Evolutionary conservation across 75 land plant species (phyloP).

Genomic region (Chamaecyparis obtusa): DNA sequence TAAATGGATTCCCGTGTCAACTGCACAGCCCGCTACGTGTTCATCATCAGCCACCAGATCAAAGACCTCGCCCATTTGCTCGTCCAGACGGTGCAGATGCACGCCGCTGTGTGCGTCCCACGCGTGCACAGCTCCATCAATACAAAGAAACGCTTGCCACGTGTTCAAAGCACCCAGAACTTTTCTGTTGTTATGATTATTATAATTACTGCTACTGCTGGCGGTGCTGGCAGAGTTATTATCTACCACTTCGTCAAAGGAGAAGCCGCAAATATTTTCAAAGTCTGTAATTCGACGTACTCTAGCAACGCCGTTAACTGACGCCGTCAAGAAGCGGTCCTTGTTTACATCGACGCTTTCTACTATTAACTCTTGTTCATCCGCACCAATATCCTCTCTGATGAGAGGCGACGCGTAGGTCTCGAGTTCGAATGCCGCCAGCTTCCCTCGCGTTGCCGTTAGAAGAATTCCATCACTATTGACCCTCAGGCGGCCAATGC

Average conservation of each 20-base stretch:
- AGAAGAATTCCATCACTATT: conserved; percentile 20
- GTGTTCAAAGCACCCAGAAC: conserved; percentile 13
- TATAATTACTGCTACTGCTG: not conserved
- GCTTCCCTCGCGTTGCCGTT: conserved; percentile 30
- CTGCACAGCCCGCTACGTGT: conserved; percentile 13
- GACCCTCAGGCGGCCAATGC: conserved; percentile 46
- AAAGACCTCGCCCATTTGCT: conserved; percentile 9
- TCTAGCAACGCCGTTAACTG: not conserved
- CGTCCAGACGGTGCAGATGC: conserved; percentile 9
- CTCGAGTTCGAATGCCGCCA: conserved; percentile 21
- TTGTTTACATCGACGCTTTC: not conserved
- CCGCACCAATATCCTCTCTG: conserved; percentile 12
- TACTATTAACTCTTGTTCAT: not conserved
- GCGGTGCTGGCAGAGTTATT: not conserved
- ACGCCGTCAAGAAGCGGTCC: not conserved
- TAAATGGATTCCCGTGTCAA: conserved; percentile 16
- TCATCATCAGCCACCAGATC: conserved; percentile 19
- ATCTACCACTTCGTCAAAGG: not conserved
- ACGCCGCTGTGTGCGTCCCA: conserved; percentile 13
- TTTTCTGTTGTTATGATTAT: not conserved
- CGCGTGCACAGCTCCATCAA: conserved; percentile 10
- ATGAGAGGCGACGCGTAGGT: conserved; percentile 19
- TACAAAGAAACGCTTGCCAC: conserved; percentile 13
- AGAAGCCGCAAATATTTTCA: not conserved
- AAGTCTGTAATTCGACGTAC: not conserved